Evolutionary conservation across 2,329 filamentous ascomycete genomes (phyloP), one percentile per base, ranked within the genome.

Genomic region (Paecilomyces dactylethromorphus): DNA sequence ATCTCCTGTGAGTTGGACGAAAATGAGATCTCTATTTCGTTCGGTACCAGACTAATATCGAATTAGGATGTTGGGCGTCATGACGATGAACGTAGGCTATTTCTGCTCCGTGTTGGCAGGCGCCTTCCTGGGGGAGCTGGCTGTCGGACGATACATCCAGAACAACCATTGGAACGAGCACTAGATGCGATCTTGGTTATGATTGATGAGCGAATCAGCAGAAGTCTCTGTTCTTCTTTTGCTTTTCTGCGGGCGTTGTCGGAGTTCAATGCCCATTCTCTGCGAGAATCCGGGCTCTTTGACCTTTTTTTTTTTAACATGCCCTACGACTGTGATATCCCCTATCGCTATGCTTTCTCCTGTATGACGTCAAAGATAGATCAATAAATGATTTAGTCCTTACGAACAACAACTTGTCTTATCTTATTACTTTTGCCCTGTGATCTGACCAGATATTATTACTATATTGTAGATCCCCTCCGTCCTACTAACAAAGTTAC

Each of bases 71-170:
- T 78, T 96, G 76, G 90, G 89, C 13, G 89, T 95, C 70, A 96
- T 94, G 91, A 92, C 90, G 1, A 85, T 91, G 79, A 94, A 94
- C 66, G 83, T 93, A 15, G 91, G 90, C 12, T 94, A 94, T 71
- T 93, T 93, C 72, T 75, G 91, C 57, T 92, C 89, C 0, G 82
- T 92, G n/a, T 81, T 95, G 11, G 87, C 80, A 3, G 88, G 88
- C 13, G 84, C 89, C 1, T 97, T 97, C 69, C 70, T 95, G n/a
- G 93, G 93, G 24, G 94, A 94, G 71, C 76, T 97, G 51, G 83
- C 85, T 0, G 82, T 94, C 61, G 91, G 92, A 31, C 84, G 92
- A 63, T 94, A 86, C 66, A 79, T 78, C 29, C 69, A 78, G 52
- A 94, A 86, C 66, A 79, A 78, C 31, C 69, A 78, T 50, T 64